Percentiles rank a stretch among this genome's conserved stretches.
These are phyloP conservation scores for Tricholoma matsutake DNA, from an alignment of 768 basidiomycete species.

Conservation along the genomic window DNA sequence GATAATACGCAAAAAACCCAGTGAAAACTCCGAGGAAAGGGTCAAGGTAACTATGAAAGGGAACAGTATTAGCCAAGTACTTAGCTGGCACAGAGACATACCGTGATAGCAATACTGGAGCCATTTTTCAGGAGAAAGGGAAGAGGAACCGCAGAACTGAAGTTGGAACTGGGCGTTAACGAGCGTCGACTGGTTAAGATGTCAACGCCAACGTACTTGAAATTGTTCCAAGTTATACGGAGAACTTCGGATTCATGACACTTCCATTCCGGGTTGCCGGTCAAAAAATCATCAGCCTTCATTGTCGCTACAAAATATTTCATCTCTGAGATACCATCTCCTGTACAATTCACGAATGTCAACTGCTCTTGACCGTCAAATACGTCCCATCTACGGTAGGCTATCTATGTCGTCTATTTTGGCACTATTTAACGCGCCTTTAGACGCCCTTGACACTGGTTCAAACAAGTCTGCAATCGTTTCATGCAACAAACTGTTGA, in stretches of 20 bases:
- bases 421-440: not conserved
- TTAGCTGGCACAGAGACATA: conserved; percentile 20
- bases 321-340: not conserved
- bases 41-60: conserved; percentile 53
- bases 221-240: not conserved
- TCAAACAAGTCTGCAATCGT: conserved; percentile 86
- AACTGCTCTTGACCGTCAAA: conserved; percentile 72
- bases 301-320: not conserved
- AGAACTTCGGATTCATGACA: not conserved
- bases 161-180: not conserved
- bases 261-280: not conserved
- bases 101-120: conserved; percentile 54
- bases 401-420: conserved; percentile 3
- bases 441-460: conserved; percentile 84
- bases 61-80: conserved; percentile 3
- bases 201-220: too few relatives aligned
- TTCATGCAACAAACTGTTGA: conserved; percentile 82
- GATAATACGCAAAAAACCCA: conserved; percentile 73
- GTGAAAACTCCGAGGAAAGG: conserved; percentile 75
- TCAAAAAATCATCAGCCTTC: not conserved
- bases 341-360: conserved; percentile 36
- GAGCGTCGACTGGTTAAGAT: not conserved
- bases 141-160: not conserved
- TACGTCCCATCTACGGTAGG: conserved; percentile 82
- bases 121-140: conserved; percentile 19